These are phyloP conservation scores for Skeletonema tropicum DNA, from an alignment of 108 stramenopile genomes.

Conservation along the genomic window DNA sequence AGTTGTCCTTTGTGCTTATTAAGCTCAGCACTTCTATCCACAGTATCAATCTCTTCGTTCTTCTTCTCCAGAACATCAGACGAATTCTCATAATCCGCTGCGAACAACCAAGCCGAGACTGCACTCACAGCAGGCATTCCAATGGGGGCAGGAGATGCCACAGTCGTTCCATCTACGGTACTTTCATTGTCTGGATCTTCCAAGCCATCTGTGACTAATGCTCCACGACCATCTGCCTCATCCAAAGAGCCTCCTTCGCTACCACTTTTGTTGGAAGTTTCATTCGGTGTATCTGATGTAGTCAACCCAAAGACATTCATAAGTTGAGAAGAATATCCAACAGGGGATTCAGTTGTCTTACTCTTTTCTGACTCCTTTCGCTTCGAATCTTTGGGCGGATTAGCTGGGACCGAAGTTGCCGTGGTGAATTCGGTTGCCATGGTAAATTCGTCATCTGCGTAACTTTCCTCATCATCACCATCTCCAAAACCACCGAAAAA, in stretches of 20 bases:
- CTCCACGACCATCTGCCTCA: neutral
- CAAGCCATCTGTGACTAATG: neutral
- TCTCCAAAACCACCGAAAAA: no score
- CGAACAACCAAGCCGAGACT: neutral
- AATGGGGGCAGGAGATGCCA: neutral
- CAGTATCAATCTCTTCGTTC: neutral
- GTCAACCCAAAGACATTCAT: no score
- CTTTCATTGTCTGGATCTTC: neutral
- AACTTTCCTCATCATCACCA: no score
- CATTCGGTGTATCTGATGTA: no score
- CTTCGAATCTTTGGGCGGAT: neutral
- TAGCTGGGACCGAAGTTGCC: no score
- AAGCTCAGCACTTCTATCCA: neutral
- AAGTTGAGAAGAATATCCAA: no score
- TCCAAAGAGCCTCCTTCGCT: neutral
- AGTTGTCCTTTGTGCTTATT: conserved; percentile 16
- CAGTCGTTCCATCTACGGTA: neutral
- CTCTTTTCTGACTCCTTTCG: no score
- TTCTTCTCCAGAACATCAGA: no score
- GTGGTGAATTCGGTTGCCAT: no score
- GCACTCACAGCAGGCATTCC: neutral
- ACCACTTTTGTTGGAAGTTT: neutral
- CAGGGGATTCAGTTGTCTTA: no score
- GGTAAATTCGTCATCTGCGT: no score
- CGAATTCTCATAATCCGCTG: no score